These are phyloP conservation scores for Exophiala sideris DNA, from an alignment of 2,329 filamentous ascomycete genomes.

Conservation along the genomic window DNA sequence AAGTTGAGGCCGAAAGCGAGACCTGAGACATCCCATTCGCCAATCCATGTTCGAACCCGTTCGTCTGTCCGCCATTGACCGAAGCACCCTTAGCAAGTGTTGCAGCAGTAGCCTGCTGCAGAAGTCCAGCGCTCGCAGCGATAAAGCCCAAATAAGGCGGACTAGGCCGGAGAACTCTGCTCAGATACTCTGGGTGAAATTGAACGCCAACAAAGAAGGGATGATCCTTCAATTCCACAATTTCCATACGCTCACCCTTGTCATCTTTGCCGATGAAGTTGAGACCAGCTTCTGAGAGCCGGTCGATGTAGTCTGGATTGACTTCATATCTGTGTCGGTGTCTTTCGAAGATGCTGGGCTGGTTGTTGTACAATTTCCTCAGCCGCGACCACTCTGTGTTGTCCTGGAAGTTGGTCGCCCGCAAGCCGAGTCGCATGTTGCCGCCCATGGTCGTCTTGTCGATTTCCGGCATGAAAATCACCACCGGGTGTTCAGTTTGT, in stretches of 20 bases:
- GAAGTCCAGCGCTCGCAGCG: constrained; percentile 68
- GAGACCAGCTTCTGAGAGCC: constrained; percentile 66
- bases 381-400: constrained; percentile 75
- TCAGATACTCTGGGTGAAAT: constrained; percentile 84
- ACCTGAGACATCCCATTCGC: constrained; percentile 12
- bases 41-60: constrained; percentile 51
- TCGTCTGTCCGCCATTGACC: constrained; percentile 64
- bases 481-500: constrained; percentile 61
- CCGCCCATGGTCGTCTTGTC: constrained; percentile 73
- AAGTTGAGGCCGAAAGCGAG: constrained; percentile 8
- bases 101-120: constrained; percentile 45
- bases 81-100: constrained; percentile 32
- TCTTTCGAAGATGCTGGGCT: constrained; percentile 61
- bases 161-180: constrained; percentile 68
- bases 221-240: constrained; percentile 77
- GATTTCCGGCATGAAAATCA: constrained; percentile 92
- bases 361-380: constrained; percentile 63
- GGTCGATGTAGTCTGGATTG: constrained; percentile 72
- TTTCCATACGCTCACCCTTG: constrained; percentile 74
- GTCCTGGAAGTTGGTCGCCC: constrained; percentile 70
- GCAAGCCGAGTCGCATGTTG: constrained; percentile 80
- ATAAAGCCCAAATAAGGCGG: constrained; percentile 81
- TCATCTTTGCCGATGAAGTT: constrained; percentile 77
- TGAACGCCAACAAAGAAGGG: constrained; percentile 84
- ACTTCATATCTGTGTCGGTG: constrained; percentile 91